Base-by-base conservation (phyloP, 75 land plant species). In the Pinus albicaulis region DNA sequence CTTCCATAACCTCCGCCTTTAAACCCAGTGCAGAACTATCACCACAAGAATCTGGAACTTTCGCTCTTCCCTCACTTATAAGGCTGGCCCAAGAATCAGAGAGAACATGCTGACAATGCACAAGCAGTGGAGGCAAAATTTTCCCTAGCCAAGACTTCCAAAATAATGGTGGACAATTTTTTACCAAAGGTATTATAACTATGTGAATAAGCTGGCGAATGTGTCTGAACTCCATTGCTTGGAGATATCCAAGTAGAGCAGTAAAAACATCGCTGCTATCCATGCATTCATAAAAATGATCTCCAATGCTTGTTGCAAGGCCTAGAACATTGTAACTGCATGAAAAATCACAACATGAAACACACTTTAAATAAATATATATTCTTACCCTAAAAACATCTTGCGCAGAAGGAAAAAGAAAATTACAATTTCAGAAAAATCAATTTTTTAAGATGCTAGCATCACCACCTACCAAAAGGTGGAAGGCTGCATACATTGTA, bases 241-340 rank as follows among this genome's bases (percentile, higher is more conserved):
- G 78, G 25, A 98, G 60, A 77, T 95, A 92, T 85, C 93, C 98
- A 80, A 90, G 72, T 7, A 98, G 77, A 23, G 92, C 86, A 48
- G 86, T n/a, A 36, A 78, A 74, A 53, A 92, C 79, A 82, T 79
- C 77, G 70, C 77, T 65, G 61, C 81, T 71, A 57, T 91, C 91
- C 57, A 87, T 20, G 57, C 83, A 76, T 44, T 72, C 76, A 63
- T 89, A 98, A 74, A 98, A 95, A 24, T 80, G 71, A 66, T 95
- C 91, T 26, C 87, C 93, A 77, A 95, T 59, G 16, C 94, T 92
- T 41, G 91, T 34, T 56, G 99, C 89, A 26, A 95, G 65, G 15
- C 99, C 98, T 74, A 98, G n/a, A 56, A 98, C 81, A 82, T 82
- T 92, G 55, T 98, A 98, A 86, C 99, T 98, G 84, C 20, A 80